These are phyloP conservation scores for Aleurites moluccanus DNA, from an alignment of 441 rosid species.

Conservation along the genomic window DNA sequence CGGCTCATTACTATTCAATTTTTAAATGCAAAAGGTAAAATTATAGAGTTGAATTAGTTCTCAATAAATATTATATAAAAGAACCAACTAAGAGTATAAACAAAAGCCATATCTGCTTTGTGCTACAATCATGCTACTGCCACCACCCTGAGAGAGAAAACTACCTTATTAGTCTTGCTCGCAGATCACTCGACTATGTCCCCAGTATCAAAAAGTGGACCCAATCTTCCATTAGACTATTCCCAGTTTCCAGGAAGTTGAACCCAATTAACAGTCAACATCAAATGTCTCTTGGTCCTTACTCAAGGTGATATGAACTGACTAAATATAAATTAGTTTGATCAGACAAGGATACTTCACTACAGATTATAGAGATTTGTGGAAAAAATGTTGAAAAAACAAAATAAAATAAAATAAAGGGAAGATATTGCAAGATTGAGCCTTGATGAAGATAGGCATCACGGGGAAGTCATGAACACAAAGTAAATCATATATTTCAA, in stretches of 20 bases:
- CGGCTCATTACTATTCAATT: neutral
- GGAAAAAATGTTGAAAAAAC: neutral
- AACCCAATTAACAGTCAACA: neutral
- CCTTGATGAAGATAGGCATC: conserved; percentile 1
- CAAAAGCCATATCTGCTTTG: neutral
- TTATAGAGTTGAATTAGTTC: neutral
- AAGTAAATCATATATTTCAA: neutral
- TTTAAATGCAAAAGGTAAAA: neutral
- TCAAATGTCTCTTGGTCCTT: neutral
- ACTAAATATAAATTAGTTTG: neutral
- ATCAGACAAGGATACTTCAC: neutral
- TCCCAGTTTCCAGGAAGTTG: neutral
- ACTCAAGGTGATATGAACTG: neutral
- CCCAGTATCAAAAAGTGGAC: neutral
- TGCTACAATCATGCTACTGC: neutral
- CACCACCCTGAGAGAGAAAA: neutral
- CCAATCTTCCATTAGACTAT: neutral
- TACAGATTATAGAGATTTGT: neutral
- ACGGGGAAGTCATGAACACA: neutral
- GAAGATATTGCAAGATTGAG: neutral
- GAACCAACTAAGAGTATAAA: neutral
- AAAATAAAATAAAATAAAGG: too few relatives aligned
- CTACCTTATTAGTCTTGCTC: neutral
- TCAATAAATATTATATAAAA: neutral
- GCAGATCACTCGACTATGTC: neutral